These are phyloP conservation scores for Alliaria petiolata DNA, from an alignment of 345 rosid species.

Conservation along the genomic window DNA sequence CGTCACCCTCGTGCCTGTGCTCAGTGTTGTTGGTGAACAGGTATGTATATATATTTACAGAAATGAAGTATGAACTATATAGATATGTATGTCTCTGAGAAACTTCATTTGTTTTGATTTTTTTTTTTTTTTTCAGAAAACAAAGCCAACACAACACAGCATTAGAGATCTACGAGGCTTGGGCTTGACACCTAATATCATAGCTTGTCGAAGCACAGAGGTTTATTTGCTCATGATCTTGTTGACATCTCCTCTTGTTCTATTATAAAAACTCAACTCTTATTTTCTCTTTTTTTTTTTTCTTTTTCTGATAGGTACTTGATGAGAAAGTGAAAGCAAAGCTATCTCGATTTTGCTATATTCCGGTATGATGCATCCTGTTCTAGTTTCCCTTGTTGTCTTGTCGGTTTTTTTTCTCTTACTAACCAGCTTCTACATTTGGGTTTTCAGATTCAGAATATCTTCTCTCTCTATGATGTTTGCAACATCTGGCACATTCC, in stretches of 20 bases:
- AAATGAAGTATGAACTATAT: constrained; percentile 16
- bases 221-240: constrained; percentile 27
- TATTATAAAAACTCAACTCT: not conserved
- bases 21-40: constrained; percentile 95
- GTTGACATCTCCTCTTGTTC: not conserved
- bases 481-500: constrained; percentile 98
- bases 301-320: constrained; percentile 47
- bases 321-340: constrained; percentile 72
- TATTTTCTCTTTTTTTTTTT: not conserved
- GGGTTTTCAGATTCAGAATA: constrained; percentile 56
- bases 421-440: not conserved
- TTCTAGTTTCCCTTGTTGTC: not conserved
- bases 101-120: constrained; percentile 6
- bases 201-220: constrained; percentile 93
- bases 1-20: constrained; percentile 95
- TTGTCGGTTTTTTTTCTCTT: not conserved
- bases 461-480: constrained; percentile 77
- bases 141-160: constrained; percentile 98
- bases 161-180: constrained; percentile 78
- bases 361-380: constrained; percentile 43
- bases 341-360: constrained; percentile 86
- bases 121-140: constrained; percentile 51
- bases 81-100: not conserved
- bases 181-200: constrained; percentile 75
- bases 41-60: constrained; percentile 34